Evolutionary conservation across 1,284 basidiomycete genomes (phyloP), one percentile per base, ranked within the genome.

Genomic region (Laetiporus sulphureus): DNA sequence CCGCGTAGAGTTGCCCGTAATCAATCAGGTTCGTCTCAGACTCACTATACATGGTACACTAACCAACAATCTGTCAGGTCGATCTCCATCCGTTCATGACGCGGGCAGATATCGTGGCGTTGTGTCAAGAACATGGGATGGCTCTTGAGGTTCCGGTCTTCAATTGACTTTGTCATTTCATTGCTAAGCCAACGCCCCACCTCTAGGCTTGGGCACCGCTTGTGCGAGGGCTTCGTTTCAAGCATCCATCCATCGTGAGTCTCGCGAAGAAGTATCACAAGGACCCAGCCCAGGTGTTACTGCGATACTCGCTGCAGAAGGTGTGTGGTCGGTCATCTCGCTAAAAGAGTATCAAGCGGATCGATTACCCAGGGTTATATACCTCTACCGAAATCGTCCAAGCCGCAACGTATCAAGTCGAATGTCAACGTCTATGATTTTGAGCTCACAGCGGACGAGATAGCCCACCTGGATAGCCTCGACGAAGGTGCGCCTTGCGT

Each of bases 261-360:
- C 57, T 75, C 10, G 65, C 68, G 3, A 44, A 60, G 24, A 77
- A 80, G 64, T 76, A 85, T 53, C 57, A 60, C 24, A 87, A 81
- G 55, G 64, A 71, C 12, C 67, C 77, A 12, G 75, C 81, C 1
- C 85, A 90, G 53, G 65, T 92, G 32, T 66, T 91, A 33, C 65
- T 90, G 25, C 69, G 85, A 13, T 90, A 83, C 67, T 83, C 77
- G 11, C 59, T 92, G n/a, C 87, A 86, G 70, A 75, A 85, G 77
- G 83, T 82, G 54, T 38, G 66, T 48, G 11, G 18, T 19, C 8
- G 24, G 12, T 21, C 5, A 5, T n/a, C n/a, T n/a, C n/a, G n/a
- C n/a, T n/a, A n/a, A n/a, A n/a, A n/a, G n/a, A n/a, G n/a, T n/a
- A n/a, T n/a, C n/a, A n/a, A n/a, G n/a, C n/a, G n/a, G n/a, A 4